These are phyloP conservation scores for Amanita jacksonii DNA, from an alignment of 768 basidiomycete species.

Conservation along the genomic window DNA sequence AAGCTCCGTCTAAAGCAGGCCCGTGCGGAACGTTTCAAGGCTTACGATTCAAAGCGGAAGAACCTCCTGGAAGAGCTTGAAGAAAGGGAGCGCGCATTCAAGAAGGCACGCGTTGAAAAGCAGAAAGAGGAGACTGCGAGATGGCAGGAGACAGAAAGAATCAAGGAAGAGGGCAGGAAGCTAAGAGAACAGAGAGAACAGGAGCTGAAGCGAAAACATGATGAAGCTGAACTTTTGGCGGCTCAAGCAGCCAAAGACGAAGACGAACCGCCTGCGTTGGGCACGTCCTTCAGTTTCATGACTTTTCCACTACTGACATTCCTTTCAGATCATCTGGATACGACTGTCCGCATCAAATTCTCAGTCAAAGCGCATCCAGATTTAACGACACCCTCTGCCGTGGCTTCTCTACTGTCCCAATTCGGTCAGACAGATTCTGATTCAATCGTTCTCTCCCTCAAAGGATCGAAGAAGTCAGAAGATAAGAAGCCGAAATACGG, in stretches of 20 bases:
- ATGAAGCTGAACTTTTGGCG: conserved; percentile 26
- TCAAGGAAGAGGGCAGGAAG: conserved; percentile 66
- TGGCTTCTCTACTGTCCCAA: conserved; percentile 41
- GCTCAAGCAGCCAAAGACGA: conserved; percentile 27
- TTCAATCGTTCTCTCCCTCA: conserved; percentile 61
- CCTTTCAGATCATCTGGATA: conserved; percentile 49
- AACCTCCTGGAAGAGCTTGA: conserved; percentile 70
- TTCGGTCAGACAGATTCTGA: conserved; percentile 58
- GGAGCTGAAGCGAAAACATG: conserved; percentile 35
- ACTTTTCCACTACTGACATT: conserved; percentile 2
- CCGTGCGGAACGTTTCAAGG: conserved; percentile 56
- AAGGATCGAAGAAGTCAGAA: conserved; percentile 42
- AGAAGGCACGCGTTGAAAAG: conserved; percentile 58
- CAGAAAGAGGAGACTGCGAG: conserved; percentile 44
- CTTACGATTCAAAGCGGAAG: conserved; percentile 67
- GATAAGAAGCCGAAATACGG: conserved; percentile 55
- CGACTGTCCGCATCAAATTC: conserved; percentile 69
- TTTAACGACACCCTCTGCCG: conserved; percentile 40
- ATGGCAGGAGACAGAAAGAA: conserved; percentile 56
- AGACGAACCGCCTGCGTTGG: conserved; percentile 47
- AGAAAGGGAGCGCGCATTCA: conserved; percentile 66
- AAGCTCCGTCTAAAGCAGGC: conserved; percentile 66
- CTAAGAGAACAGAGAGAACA: conserved; percentile 60
- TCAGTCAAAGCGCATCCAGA: conserved; percentile 44
- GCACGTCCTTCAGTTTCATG: conserved; percentile 21